A percentile compares a stretch with the other conserved stretches of the same genome.
These are phyloP conservation scores for Cerrena zonata DNA, from an alignment of 1,284 basidiomycete species.

Conservation along the genomic window DNA sequence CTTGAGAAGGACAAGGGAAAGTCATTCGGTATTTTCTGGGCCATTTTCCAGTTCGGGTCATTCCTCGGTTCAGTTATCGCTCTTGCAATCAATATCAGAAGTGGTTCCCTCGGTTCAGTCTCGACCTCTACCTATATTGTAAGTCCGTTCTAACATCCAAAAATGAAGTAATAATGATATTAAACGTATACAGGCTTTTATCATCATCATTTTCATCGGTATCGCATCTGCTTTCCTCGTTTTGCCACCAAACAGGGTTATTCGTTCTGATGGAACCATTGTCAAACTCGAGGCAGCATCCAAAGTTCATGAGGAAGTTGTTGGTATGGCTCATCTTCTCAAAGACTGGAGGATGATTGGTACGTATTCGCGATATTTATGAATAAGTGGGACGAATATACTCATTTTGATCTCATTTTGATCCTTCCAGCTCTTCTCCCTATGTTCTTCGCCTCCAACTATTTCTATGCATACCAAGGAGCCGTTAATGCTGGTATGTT, in stretches of 20 bases:
- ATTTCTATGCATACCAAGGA: constrained; percentile 40
- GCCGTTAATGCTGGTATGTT: constrained; percentile 32
- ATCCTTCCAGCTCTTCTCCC: constrained; percentile 30
- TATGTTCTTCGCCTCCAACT: constrained; percentile 39
- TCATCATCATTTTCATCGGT: constrained; percentile 38
- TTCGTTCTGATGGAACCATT: constrained; percentile 36
- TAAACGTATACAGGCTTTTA: constrained; percentile 27
- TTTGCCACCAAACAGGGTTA: constrained; percentile 33
- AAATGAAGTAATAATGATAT: not conserved
- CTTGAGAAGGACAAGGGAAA: constrained; percentile 52
- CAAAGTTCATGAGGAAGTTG: constrained; percentile 29
- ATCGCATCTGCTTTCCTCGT: constrained; percentile 34
- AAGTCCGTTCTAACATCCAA: constrained; percentile 3
- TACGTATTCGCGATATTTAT: constrained; percentile 11
- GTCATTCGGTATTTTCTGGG: constrained; percentile 47
- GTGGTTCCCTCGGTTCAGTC: constrained; percentile 28
- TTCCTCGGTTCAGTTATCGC: constrained; percentile 48
- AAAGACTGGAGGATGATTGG: constrained; percentile 37
- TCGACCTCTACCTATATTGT: constrained; percentile 37
- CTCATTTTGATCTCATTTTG: not conserved
- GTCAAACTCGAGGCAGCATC: constrained; percentile 32
- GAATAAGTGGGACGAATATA: not conserved
- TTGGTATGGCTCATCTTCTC: constrained; percentile 29
- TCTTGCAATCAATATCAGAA: constrained; percentile 38
- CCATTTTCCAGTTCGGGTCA: constrained; percentile 49